A percentile compares a stretch with the other conserved stretches of the same genome.
phyloP scores from a whole-genome alignment of 768 basidiomycete species.

The Clitopilus passeckerianus region DNA sequence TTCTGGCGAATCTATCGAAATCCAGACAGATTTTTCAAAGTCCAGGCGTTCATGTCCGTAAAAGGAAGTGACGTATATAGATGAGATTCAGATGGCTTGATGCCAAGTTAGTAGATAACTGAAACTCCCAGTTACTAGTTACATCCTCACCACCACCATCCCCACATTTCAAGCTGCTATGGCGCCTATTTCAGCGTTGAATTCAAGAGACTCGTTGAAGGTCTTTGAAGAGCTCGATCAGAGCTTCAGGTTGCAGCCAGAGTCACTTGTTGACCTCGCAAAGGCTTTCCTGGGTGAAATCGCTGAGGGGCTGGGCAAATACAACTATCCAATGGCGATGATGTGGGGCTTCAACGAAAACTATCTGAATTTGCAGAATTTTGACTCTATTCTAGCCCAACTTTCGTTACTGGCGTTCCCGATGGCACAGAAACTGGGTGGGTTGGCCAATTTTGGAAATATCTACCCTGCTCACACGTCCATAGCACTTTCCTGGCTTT shows the following conservation, averaged over 20 bases:
- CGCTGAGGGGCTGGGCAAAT: slow-evolving; percentile 62
- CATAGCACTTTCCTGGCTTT: slow-evolving; percentile 90
- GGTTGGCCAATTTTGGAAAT: slow-evolving; percentile 13
- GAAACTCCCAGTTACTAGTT: neutral
- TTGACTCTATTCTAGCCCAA: slow-evolving; percentile 52
- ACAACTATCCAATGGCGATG: slow-evolving; percentile 88
- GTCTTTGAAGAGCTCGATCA: slow-evolving; percentile 62
- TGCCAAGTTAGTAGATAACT: slow-evolving; percentile 8
- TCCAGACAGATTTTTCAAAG: neutral
- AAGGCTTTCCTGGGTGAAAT: slow-evolving; percentile 80
- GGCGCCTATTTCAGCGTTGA: slow-evolving; percentile 36
- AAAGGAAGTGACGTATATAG: slow-evolving; percentile 30
- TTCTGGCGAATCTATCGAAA: neutral
- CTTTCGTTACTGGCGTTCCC: slow-evolving; percentile 93
- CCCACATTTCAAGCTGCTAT: slow-evolving; percentile 18
- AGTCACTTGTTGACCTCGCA: slow-evolving; percentile 65
- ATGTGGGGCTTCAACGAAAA: slow-evolving; percentile 48
- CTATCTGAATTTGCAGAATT: neutral
- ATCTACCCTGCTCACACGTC: neutral
- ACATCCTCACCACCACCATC: slow-evolving; percentile 13
- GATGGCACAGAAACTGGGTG: slow-evolving; percentile 93
- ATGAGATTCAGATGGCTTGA: slow-evolving; percentile 12
- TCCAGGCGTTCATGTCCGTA: slow-evolving; percentile 12
- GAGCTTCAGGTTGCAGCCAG: slow-evolving; percentile 65
- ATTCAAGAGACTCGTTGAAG: slow-evolving; percentile 35